Percentiles rank a stretch among this genome's conserved stretches.
phyloP scores from a whole-genome alignment of 805 yeast species.

The Lipomyces spencermartinsiae region DNA sequence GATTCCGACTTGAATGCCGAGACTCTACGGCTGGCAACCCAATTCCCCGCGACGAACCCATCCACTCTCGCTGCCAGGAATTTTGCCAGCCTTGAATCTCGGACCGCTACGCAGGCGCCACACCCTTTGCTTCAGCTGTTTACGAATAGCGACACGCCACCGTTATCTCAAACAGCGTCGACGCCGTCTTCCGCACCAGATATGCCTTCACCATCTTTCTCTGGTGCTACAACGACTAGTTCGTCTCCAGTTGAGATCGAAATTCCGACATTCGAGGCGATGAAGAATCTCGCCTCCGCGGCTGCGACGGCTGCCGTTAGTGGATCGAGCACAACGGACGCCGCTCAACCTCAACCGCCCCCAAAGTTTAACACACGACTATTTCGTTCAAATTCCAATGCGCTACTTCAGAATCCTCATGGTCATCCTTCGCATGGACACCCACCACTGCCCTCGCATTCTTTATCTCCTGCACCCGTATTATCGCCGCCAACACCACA shows the following conservation, averaged over 20 bases:
- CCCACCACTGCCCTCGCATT: constrained; percentile 5
- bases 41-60: constrained; percentile 9
- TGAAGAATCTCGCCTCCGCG: constrained; percentile 37
- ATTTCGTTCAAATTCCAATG: constrained; percentile 38
- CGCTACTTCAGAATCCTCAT: constrained; percentile 14
- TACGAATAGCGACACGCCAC: constrained; percentile 18
- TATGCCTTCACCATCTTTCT: constrained; percentile 3
- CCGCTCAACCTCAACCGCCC: constrained; percentile 37
- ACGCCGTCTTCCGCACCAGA: constrained; percentile 6
- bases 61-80: not conserved
- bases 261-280: constrained; percentile 43
- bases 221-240: constrained; percentile 12
- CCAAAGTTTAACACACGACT: constrained; percentile 40
- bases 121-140: constrained; percentile 33
- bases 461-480: not conserved
- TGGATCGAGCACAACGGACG: not conserved
- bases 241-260: constrained; percentile 43
- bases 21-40: constrained; percentile 11
- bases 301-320: constrained; percentile 23
- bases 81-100: not conserved
- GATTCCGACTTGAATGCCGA: constrained; percentile 5
- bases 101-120: not conserved
- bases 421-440: constrained; percentile 10
- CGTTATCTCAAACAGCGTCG: constrained; percentile 31
- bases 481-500: constrained; percentile 14